Conservation (phyloP, 1,284 basidiomycete genomes). For the Puccinia brachypodii region DNA sequence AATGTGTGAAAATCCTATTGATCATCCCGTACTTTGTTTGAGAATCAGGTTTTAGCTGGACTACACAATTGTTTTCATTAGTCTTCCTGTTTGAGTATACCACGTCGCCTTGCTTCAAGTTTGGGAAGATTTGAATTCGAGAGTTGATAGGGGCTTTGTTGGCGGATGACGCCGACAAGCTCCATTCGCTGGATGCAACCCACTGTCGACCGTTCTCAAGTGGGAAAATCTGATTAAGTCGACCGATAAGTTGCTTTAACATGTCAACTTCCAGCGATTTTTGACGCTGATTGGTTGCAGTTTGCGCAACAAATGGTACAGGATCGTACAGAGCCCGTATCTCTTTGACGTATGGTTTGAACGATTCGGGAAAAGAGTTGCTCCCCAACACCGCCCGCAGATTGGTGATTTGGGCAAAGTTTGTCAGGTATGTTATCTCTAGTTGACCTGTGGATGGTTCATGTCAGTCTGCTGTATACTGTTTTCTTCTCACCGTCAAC, state of each 20-base stretch:
- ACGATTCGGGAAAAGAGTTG: background rate
- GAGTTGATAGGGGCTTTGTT: background rate
- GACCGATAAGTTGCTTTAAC: background rate
- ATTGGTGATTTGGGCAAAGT: background rate
- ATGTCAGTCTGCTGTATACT: background rate
- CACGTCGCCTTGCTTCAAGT: background rate
- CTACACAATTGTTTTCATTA: constrained; percentile 22
- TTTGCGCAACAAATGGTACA: background rate
- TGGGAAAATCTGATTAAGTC: background rate
- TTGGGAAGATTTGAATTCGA: background rate
- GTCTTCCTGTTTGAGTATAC: constrained; percentile 1
- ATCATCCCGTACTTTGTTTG: background rate
- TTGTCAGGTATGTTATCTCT: constrained; percentile 18
- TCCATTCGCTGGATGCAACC: background rate
- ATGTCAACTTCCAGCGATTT: background rate
- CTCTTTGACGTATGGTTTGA: background rate
- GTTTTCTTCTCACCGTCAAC: background rate
- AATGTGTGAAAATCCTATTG: constrained; percentile 5
- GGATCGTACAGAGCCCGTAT: constrained; percentile 1
- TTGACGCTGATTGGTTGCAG: background rate
- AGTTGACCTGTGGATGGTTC: constrained; percentile 9
- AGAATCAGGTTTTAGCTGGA: background rate
- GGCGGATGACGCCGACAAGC: background rate
- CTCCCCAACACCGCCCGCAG: background rate
- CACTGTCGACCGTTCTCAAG: background rate